These are phyloP conservation scores for Boletus huronensis DNA, from an alignment of 768 basidiomycete genomes.

Conservation along the genomic window DNA sequence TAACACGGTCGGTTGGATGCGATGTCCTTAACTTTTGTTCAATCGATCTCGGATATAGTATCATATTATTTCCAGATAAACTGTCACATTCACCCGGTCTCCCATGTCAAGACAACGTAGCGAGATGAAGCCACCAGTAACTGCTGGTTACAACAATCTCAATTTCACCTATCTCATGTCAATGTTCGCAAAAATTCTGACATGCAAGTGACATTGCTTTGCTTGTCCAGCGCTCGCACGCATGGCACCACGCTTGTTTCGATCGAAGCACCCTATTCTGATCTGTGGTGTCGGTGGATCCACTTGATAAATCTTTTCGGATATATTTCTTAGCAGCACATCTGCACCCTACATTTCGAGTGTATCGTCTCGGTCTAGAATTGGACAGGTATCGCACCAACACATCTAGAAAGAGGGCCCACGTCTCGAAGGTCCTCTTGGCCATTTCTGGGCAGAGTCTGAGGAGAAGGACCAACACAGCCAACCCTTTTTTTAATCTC, in stretches of 20 bases:
- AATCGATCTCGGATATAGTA: too few species aligned
- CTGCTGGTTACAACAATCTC: background rate
- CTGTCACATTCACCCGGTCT: too few species aligned
- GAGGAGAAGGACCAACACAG: background rate
- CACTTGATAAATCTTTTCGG: background rate
- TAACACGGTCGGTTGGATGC: too few species aligned
- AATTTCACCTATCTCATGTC: background rate
- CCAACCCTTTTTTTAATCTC: background rate
- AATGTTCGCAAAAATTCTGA: background rate
- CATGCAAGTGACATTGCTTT: background rate
- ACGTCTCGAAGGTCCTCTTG: background rate
- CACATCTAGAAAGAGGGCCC: background rate
- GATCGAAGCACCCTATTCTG: background rate
- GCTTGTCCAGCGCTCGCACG: background rate
- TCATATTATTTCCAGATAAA: too few species aligned
- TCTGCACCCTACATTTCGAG: slow-evolving; percentile 7
- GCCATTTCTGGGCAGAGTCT: background rate
- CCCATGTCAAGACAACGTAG: too few species aligned
- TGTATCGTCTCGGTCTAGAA: background rate
- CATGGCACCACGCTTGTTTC: background rate
- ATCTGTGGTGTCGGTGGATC: background rate
- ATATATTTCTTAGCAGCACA: background rate
- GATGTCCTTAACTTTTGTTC: too few species aligned
- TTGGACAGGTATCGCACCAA: background rate
- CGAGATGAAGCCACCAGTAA: background rate